Conservation (phyloP, 192 early-diverging fungal species). For the Backusella parvicylindrica region DNA sequence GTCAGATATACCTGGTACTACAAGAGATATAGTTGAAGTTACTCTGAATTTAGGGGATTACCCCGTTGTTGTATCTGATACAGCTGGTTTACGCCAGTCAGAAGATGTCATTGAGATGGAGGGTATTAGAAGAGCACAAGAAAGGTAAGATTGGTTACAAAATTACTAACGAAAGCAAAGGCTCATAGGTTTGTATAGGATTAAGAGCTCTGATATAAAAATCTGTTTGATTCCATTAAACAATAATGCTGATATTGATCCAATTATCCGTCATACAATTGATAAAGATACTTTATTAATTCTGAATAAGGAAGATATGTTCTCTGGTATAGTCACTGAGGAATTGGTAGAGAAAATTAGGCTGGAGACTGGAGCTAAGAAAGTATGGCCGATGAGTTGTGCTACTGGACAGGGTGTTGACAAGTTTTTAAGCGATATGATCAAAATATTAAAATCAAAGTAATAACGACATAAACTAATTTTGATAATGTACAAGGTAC, state of each 20-base stretch:
- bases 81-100: conserved; percentile 61
- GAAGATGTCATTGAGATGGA: conserved; percentile 64
- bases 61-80: conserved; percentile 72
- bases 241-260: conserved; percentile 23
- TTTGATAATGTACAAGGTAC: background rate
- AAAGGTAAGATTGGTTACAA: conserved; percentile 30
- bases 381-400: conserved; percentile 47
- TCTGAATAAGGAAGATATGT: conserved; percentile 62
- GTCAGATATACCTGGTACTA: conserved; percentile 71
- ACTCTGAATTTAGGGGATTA: conserved; percentile 73
- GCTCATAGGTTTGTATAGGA: conserved; percentile 17
- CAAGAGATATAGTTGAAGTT: conserved; percentile 71
- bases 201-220: conserved; percentile 57
- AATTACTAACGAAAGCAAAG: too few species aligned
- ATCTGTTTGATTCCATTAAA: conserved; percentile 56
- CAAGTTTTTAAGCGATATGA: conserved; percentile 39
- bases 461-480: conserved; percentile 1
- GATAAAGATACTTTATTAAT: conserved; percentile 57
- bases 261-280: conserved; percentile 36
- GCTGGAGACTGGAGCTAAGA: conserved; percentile 12
- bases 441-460: conserved; percentile 39
- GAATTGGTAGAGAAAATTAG: background rate
- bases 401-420: conserved; percentile 48
- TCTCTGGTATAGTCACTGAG: background rate
- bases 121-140: conserved; percentile 61